Evolutionary conservation across 2,329 filamentous ascomycete genomes (phyloP).

Genomic region (Fusarium avenaceum): DNA sequence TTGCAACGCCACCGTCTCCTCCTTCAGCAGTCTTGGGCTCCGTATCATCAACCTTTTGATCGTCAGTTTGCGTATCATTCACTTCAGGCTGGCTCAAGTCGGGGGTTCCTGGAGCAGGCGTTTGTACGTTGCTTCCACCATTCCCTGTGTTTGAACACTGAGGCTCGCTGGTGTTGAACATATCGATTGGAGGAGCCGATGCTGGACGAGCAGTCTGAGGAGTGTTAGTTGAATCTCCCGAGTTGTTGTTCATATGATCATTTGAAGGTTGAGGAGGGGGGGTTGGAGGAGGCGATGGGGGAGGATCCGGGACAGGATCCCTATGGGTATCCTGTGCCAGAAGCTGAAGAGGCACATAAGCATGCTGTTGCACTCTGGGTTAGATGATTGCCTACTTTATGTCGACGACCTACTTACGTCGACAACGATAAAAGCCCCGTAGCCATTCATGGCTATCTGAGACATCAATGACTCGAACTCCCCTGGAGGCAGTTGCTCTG

Average conservation of each 20-base stretch:
- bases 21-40: not conserved
- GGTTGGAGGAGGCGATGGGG: not conserved
- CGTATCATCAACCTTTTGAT: not conserved
- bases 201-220: not conserved
- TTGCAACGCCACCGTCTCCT: slow-evolving; percentile 11
- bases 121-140: not conserved
- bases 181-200: not conserved
- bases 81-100: no score
- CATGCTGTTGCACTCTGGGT: slow-evolving; percentile 11
- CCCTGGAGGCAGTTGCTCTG: slow-evolving; percentile 42
- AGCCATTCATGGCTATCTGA: slow-evolving; percentile 15
- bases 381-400: slow-evolving; percentile 2
- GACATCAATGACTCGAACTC: slow-evolving; percentile 47
- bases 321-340: slow-evolving; percentile 5
- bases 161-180: no score
- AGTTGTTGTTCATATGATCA: not conserved
- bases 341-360: slow-evolving; percentile 18
- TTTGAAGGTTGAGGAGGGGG: not conserved
- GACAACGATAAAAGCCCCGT: slow-evolving; percentile 46
- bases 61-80: not conserved
- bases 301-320: not conserved
- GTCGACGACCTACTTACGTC: slow-evolving; percentile 28
- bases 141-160: not conserved
- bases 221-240: not conserved
- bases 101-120: not conserved